Percentiles rank a stretch among this genome's conserved stretches.
Conservation (phyloP, 306 rosid species). For the Glycine latifolia region DNA sequence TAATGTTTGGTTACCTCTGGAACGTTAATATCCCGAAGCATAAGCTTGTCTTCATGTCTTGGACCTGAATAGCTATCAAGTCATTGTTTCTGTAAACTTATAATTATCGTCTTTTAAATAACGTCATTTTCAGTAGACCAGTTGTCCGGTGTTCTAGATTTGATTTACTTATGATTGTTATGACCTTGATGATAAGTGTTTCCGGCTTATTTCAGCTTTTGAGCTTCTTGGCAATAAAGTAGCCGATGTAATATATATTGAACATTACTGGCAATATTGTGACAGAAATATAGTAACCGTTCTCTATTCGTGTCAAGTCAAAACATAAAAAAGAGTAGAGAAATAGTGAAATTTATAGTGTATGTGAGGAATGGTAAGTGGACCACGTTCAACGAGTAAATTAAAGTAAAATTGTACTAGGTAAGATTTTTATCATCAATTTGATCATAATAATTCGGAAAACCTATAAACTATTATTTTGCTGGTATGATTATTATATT, state of each 20-base stretch:
- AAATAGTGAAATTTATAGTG: too few relatives aligned
- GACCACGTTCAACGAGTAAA: too few relatives aligned
- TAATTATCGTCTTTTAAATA: constrained; percentile 33
- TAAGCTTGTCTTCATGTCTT: constrained; percentile 46
- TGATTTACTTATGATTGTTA: constrained; percentile 39
- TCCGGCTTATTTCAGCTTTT: background rate
- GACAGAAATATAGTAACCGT: background rate
- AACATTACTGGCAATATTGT: constrained; percentile 29
- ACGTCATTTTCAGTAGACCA: constrained; percentile 43
- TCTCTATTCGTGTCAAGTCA: background rate
- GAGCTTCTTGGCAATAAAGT: constrained; percentile 28
- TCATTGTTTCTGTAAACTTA: constrained; percentile 51
- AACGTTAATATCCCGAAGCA: constrained; percentile 49
- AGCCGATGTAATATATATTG: constrained; percentile 24
- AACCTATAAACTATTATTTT: too few relatives aligned
- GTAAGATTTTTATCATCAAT: too few relatives aligned
- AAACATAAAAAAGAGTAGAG: too few relatives aligned
- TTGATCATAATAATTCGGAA: too few relatives aligned
- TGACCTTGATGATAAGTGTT: constrained; percentile 29
- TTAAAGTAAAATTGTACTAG: too few relatives aligned
- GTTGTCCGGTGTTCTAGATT: constrained; percentile 42
- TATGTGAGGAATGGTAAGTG: too few relatives aligned
- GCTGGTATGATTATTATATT: too few relatives aligned
- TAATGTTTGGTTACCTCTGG: constrained; percentile 23
- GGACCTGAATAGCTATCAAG: constrained; percentile 42